Evolutionary conservation across 2,329 filamentous ascomycete species (phyloP).

Genomic region (Colletotrichum aenigma): DNA sequence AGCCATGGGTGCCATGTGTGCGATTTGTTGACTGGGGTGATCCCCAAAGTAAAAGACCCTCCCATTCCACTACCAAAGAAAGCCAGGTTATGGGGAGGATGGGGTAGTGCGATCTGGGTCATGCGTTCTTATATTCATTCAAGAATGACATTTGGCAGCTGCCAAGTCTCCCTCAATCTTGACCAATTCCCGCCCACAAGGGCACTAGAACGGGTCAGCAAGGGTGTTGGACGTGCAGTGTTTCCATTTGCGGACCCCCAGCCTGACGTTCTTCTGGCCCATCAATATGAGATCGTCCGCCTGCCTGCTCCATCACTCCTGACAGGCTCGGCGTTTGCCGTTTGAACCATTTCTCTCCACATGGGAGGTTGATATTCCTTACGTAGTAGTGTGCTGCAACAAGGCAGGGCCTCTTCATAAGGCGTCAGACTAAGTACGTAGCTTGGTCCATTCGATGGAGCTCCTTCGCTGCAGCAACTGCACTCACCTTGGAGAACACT

Average conservation of each 20-base stretch:
- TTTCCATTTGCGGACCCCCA: neutral
- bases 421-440: neutral
- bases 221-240: neutral
- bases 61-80: neutral
- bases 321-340: neutral
- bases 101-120: neutral
- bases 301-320: neutral
- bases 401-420: neutral
- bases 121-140: neutral
- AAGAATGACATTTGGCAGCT: neutral
- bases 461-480: neutral
- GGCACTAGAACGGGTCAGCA: neutral
- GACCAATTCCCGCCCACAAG: neutral
- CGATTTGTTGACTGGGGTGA: neutral
- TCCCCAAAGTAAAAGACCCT: neutral
- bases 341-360: neutral
- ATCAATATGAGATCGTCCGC: neutral
- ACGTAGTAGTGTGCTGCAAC: neutral
- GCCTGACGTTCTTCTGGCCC: neutral
- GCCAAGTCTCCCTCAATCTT: neutral
- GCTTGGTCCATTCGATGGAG: neutral
- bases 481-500: neutral
- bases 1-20: constrained; percentile 3
- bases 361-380: neutral
- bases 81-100: neutral